Evolutionary conservation across 108 stramenopile species (phyloP).

Genomic region (Nitzschia sp.): DNA sequence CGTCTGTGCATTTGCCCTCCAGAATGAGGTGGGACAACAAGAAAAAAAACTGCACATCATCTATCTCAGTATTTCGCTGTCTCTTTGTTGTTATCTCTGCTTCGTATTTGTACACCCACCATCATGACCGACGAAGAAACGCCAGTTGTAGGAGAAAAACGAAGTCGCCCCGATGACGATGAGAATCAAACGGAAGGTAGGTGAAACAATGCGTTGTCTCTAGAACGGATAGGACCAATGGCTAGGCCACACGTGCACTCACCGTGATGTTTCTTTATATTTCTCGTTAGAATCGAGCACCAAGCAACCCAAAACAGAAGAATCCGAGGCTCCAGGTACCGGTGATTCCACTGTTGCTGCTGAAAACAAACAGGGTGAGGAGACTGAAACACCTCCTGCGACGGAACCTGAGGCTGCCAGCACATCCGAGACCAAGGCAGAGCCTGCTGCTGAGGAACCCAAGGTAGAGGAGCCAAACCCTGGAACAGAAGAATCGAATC

Average conservation of each 20-base stretch:
- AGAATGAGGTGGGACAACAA: too few species aligned
- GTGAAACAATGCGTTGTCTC: background rate
- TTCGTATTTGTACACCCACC: too few species aligned
- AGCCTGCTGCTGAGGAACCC: background rate
- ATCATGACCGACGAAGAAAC: slow-evolving; percentile 9
- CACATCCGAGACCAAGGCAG: slow-evolving; percentile 3
- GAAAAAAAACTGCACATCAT: too few species aligned
- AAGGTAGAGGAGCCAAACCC: slow-evolving; percentile 2
- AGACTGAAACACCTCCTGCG: background rate
- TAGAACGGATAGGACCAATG: background rate
- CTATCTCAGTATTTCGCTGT: too few species aligned
- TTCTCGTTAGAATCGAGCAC: slow-evolving; percentile 15
- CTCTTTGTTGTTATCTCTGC: too few species aligned
- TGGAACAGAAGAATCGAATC: background rate
- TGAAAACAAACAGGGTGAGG: background rate
- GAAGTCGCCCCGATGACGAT: slow-evolving; percentile 23
- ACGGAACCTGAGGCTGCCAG: background rate
- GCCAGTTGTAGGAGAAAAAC: slow-evolving; percentile 8
- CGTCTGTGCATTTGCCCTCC: too few species aligned
- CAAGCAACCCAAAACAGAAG: slow-evolving; percentile 9
- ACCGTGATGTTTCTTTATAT: background rate
- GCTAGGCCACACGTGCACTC: background rate
- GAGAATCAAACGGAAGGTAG: slow-evolving; percentile 19
- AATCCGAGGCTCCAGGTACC: background rate
- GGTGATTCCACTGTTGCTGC: background rate